Percentiles rank a stretch among this genome's conserved stretches.
phyloP scores from a whole-genome alignment of 495 filamentous ascomycete genomes.

The Cercophora scortea region DNA sequence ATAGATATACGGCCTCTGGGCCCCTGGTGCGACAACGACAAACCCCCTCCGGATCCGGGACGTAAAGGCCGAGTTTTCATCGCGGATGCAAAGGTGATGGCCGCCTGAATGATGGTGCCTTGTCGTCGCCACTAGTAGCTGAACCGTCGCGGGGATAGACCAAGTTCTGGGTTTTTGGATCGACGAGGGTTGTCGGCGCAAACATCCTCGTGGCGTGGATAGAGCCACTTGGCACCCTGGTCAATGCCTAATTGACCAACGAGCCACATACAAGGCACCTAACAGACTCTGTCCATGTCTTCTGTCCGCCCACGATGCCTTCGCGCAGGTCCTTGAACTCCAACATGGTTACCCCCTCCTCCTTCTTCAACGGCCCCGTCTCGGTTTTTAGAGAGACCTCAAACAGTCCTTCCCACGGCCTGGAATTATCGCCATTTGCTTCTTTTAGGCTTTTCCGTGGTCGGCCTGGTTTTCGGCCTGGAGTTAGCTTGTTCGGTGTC shows the following conservation, averaged over 20 bases:
- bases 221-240: neutral
- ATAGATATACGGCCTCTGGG: no score
- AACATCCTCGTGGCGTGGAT: neutral
- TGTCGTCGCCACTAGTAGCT: no score
- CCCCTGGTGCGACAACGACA: no score
- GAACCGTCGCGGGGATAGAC: neutral
- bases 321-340: constrained; percentile 37
- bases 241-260: constrained; percentile 26
- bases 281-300: constrained; percentile 38
- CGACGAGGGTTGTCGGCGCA: neutral
- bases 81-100: no score
- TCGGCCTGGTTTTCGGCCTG: constrained; percentile 14
- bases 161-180: neutral
- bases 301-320: constrained; percentile 33
- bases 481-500: constrained; percentile 6
- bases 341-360: constrained; percentile 22
- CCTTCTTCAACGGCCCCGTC: neutral
- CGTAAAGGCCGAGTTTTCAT: no score
- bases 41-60: no score
- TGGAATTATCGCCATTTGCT: constrained; percentile 18
- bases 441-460: constrained; percentile 17
- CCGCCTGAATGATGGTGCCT: no score
- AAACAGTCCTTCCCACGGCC: constrained; percentile 38
- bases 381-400: constrained; percentile 29
- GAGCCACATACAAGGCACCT: constrained; percentile 34